Evolutionary conservation across 352 stramenopile genomes (phyloP).

Genomic region (Plasmopara halstedii): DNA sequence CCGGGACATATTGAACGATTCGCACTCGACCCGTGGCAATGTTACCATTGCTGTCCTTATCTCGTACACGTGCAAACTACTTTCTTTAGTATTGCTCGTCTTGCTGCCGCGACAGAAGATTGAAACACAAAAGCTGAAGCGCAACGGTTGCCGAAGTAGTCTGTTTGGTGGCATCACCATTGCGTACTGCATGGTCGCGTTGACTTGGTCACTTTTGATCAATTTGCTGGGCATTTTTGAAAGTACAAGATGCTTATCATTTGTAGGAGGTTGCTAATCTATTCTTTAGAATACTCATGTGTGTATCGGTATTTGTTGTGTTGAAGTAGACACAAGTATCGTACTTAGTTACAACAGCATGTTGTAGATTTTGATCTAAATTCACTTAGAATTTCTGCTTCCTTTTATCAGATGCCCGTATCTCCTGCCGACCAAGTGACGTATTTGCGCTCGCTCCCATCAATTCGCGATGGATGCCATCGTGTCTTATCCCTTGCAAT

Average conservation of each 20-base stretch:
- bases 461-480: conserved; percentile 60
- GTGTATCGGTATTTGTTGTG: no score
- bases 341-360: no score
- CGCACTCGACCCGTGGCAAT: conserved; percentile 18
- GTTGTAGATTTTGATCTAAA: no score
- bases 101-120: conserved; percentile 31
- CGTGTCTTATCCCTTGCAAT: conserved; percentile 48
- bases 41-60: conserved; percentile 33
- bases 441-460: conserved; percentile 66
- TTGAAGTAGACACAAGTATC: no score
- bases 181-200: conserved; percentile 24
- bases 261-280: conserved; percentile 32
- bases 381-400: no score
- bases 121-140: conserved; percentile 22
- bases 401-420: no score
- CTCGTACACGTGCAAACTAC: conserved; percentile 27
- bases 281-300: no score
- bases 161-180: conserved; percentile 22
- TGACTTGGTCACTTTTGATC: conserved; percentile 30
- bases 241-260: conserved; percentile 26
- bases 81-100: conserved; percentile 28
- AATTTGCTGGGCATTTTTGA: conserved; percentile 34
- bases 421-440: conserved; percentile 27
- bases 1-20: conserved; percentile 28
- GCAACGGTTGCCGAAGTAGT: conserved; percentile 13